Percentiles rank a stretch among this genome's conserved stretches.
Conservation (phyloP, 495 filamentous ascomycete species). For the Aspergillus bertholletiae region DNA sequence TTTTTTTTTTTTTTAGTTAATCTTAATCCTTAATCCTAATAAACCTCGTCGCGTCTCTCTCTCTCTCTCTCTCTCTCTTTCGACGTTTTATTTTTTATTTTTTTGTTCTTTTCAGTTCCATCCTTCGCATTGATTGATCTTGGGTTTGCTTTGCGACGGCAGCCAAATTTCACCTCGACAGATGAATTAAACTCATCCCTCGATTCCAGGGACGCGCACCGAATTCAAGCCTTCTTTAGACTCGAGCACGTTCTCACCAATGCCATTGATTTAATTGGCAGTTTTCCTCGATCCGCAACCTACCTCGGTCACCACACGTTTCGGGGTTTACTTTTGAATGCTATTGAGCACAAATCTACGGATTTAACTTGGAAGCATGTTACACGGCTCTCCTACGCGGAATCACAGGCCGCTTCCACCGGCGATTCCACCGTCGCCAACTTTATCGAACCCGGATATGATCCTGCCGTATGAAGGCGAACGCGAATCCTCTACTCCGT, state of each 20-base stretch:
- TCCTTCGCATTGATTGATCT: conserved; percentile 4
- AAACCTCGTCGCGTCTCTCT: too few species aligned
- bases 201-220: not conserved
- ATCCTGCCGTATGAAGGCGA: conserved; percentile 68
- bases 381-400: conserved; percentile 5
- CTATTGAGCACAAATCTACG: not conserved
- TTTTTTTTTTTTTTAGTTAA: not conserved
- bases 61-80: too few species aligned
- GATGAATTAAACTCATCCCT: conserved; percentile 3
- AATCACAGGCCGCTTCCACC: conserved; percentile 13
- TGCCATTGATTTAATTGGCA: conserved; percentile 11
- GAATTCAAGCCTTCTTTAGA: not conserved
- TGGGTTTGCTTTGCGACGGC: conserved; percentile 6
- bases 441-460: conserved; percentile 91
- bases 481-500: conserved; percentile 51
- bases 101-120: conserved; percentile 1
- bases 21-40: not conserved
- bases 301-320: not conserved
- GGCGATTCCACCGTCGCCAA: conserved; percentile 59
- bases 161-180: conserved; percentile 6
- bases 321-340: not conserved
- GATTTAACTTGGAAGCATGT: conserved; percentile 1
- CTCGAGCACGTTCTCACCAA: conserved; percentile 5
- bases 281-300: not conserved
- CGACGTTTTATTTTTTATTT: too few species aligned